Evolutionary conservation across 345 rosid genomes (phyloP), one percentile per base, ranked within the genome.

Genomic region (Triadica sebifera): DNA sequence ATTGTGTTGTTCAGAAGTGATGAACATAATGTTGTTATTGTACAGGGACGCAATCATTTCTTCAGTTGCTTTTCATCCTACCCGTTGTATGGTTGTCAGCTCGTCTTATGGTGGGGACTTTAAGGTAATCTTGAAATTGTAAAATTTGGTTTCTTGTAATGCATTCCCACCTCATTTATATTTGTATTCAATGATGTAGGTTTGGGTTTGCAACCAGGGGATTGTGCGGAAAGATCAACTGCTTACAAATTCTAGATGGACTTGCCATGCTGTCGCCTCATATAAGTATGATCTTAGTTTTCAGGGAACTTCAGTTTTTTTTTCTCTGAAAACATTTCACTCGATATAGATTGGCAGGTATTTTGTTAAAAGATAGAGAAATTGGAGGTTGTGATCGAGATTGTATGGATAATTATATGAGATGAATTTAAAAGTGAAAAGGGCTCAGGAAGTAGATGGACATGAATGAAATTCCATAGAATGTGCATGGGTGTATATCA

Each of bases 71-170:
- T 90, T 93, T 80, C 94, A 92, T 77, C 99, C 97, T 71, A 84
- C 84, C 47, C 76, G 83, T 72, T 77, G 52, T 57, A 86, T 91
- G 93, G 96, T 90, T 77, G 98, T 89, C 60, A 91, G 91, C 71
- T 77, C 99, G 68, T 95, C 99, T 24, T 82, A 79, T 53, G 97
- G 93, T 64, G 97, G 98, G 47, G 93, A 95, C 82, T 95, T 95
- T 77, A 95, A 95, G 99, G 99, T 93, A 86, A 79, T 79, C 43
- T 69, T 51, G 46, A 55, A 8, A 19, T 64, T 3, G 57, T 74
- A 16, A 22, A 53, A 37, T 58, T 38, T 65, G 55, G 66, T 73
- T 47, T 9, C 67, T 66, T 53, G 65, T 51, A 41, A 20, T 65
- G 12, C 34, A 8, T 39, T 66, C 58, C 2, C 4, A 7, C 55